A percentile compares a stretch with the other conserved stretches of the same genome.
Evolutionary conservation across 805 yeast genomes (phyloP).

Genomic region (Cyberlindnera suaveolens): DNA sequence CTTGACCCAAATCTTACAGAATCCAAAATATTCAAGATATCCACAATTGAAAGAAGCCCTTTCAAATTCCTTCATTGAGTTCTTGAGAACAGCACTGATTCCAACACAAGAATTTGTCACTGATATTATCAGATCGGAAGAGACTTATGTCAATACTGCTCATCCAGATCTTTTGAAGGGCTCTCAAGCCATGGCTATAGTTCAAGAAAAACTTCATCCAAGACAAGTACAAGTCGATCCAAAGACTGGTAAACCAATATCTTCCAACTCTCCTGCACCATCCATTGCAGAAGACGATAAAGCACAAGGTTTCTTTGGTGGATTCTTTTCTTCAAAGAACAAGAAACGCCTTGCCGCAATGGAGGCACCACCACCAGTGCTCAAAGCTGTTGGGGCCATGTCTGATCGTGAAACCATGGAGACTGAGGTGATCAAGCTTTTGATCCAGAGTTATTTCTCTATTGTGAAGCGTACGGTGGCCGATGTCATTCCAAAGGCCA

Average conservation of each 20-base stretch:
- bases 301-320: conserved; percentile 84
- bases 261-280: conserved; percentile 28
- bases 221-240: conserved; percentile 80
- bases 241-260: conserved; percentile 78
- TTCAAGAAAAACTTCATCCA: conserved; percentile 70
- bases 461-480: conserved; percentile 92
- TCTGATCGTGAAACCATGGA: conserved; percentile 95
- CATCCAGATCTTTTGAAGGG: conserved; percentile 96
- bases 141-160: conserved; percentile 93
- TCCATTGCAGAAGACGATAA: conserved; percentile 34
- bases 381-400: conserved; percentile 85
- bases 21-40: conserved; percentile 80
- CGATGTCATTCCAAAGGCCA: conserved; percentile 91
- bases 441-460: conserved; percentile 83
- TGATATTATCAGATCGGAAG: conserved; percentile 82
- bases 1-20: conserved; percentile 66
- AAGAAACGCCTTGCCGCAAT: conserved; percentile 90
- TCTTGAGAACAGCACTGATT: conserved; percentile 65
- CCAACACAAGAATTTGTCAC: conserved; percentile 85
- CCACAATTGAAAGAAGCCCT: conserved; percentile 88
- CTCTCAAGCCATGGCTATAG: conserved; percentile 89
- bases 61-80: conserved; percentile 71
- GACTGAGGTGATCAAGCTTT: conserved; percentile 91
- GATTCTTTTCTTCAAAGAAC: conserved; percentile 86
- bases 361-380: conserved; percentile 96